Evolutionary conservation across 2,329 filamentous ascomycete genomes (phyloP), one percentile per base, ranked within the genome.

Genomic region (Neofusicoccum cordaticola): DNA sequence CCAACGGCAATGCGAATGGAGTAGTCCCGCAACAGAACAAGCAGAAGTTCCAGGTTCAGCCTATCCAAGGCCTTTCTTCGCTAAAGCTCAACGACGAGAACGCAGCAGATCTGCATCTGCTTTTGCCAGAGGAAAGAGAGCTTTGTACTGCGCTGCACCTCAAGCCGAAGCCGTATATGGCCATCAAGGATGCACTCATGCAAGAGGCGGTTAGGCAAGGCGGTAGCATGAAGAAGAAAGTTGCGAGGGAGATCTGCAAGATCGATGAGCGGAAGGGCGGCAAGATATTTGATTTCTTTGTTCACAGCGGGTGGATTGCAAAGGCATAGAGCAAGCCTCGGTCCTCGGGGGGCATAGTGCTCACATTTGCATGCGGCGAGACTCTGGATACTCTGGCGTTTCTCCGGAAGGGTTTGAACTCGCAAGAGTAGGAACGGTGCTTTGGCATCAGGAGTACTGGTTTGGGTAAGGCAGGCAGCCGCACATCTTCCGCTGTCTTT

Each of bases 221-320:
- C 65, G 95, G 95, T 0, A 86, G 84, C 12, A 80, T 99, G 7
- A 98, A 97, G 83, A 97, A 95, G 84, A 98, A 97, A 79, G 89
- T 94, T 70, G 93, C 93, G 2, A 91, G 90, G 74, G 91, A 96
- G 73, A 89, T 98, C 31, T 93, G 90, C 73, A 85, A 84, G 74
- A 85, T 98, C 61, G 94, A 98, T 72, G 86, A 88, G 9, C 90
- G 90, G 68, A 98, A 97, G 77, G 90, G 91, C 0, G 89, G 90
- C 17, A 85, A 92, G 69, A 87, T 98, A 65, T 97, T 94, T 78
- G 95, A 98, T 76, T 98, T 97, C 75, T 93, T 97, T 80, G 91
- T 96, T 67, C 91, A 93, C 74, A 89, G 88, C 64, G 95, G 94
- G 2, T 98, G 94, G 93, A 89, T 98, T 66, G 90, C 88, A 37